phyloP scores from a whole-genome alignment of 225 moss, liverwort and hornwort genomes.

The Polytrichum formosum region DNA sequence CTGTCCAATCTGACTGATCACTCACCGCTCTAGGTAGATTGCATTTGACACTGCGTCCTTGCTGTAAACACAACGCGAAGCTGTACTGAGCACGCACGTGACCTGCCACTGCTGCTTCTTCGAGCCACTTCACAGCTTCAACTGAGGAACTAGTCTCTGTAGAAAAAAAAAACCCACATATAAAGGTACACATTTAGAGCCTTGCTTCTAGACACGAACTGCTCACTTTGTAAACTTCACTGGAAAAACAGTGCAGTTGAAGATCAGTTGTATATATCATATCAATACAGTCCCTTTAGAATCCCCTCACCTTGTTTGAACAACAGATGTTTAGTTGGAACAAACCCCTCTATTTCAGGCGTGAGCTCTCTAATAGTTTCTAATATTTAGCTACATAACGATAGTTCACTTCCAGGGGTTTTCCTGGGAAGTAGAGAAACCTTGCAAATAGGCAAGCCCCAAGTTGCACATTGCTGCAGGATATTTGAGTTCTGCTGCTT shows the following conservation, averaged over 20 bases:
- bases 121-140: constrained; percentile 74
- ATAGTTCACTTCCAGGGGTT: too few relatives aligned
- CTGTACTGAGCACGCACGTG: constrained; percentile 79
- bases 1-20: constrained; percentile 2
- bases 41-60: constrained; percentile 70
- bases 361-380: too few relatives aligned
- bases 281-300: too few relatives aligned
- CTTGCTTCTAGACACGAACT: too few relatives aligned
- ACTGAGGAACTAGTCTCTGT: constrained; percentile 48
- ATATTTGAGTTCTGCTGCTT: constrained; percentile 72
- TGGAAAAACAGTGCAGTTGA: too few relatives aligned
- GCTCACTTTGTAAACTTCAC: too few relatives aligned
- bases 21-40: constrained; percentile 62
- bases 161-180: constrained; percentile 9
- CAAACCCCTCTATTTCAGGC: too few relatives aligned
- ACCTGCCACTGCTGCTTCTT: constrained; percentile 55
- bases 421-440: constrained; percentile 15
- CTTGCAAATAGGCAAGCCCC: constrained; percentile 75
- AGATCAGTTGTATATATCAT: too few relatives aligned
- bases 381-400: too few relatives aligned
- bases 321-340: background rate
- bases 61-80: constrained; percentile 76
- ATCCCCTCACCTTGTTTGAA: background rate
- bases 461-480: constrained; percentile 81
- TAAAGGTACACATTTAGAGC: background rate